Conservation (phyloP, 2,329 filamentous ascomycete species). For the Xylariaceae sp. region DNA sequence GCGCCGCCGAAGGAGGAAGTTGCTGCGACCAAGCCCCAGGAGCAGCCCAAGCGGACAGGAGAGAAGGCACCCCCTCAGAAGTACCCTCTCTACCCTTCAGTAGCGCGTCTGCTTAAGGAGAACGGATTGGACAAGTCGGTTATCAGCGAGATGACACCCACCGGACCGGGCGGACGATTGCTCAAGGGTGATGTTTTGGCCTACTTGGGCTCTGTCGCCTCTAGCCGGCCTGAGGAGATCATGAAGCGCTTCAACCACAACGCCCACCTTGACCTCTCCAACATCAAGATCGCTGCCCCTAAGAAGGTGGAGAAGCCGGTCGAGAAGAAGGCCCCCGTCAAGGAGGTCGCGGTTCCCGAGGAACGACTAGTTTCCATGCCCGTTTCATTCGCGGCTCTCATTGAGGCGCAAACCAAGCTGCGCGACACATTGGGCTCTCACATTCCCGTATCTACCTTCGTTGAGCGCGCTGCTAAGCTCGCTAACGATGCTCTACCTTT, state of each 20-base stretch:
- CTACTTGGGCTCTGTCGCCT: slow-evolving; percentile 72
- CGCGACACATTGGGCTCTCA: slow-evolving; percentile 71
- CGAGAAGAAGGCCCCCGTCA: slow-evolving; percentile 33
- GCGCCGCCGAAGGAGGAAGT: slow-evolving; percentile 30
- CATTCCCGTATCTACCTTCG: slow-evolving; percentile 79
- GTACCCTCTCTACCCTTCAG: slow-evolving; percentile 76
- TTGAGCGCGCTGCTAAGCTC: slow-evolving; percentile 75
- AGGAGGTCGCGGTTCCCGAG: slow-evolving; percentile 40
- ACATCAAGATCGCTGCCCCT: slow-evolving; percentile 72
- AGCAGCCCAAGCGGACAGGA: slow-evolving; percentile 34
- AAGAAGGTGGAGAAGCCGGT: slow-evolving; percentile 40
- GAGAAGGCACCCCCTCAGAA: slow-evolving; percentile 57
- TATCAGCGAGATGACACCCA: slow-evolving; percentile 75
- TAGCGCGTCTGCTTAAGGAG: slow-evolving; percentile 72
- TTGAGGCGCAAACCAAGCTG: slow-evolving; percentile 76
- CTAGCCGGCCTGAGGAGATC: slow-evolving; percentile 64
- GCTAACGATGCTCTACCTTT: slow-evolving; percentile 83
- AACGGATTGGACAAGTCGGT: slow-evolving; percentile 72
- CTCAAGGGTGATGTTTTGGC: slow-evolving; percentile 95
- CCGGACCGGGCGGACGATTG: slow-evolving; percentile 79
- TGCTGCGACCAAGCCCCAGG: slow-evolving; percentile 20
- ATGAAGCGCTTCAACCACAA: slow-evolving; percentile 69
- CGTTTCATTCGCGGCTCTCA: slow-evolving; percentile 71
- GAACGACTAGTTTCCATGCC: slow-evolving; percentile 62
- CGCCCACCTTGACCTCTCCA: slow-evolving; percentile 83